Evolutionary conservation across 2,329 filamentous ascomycete species (phyloP).

Genomic region (Fusarium nelsonii): DNA sequence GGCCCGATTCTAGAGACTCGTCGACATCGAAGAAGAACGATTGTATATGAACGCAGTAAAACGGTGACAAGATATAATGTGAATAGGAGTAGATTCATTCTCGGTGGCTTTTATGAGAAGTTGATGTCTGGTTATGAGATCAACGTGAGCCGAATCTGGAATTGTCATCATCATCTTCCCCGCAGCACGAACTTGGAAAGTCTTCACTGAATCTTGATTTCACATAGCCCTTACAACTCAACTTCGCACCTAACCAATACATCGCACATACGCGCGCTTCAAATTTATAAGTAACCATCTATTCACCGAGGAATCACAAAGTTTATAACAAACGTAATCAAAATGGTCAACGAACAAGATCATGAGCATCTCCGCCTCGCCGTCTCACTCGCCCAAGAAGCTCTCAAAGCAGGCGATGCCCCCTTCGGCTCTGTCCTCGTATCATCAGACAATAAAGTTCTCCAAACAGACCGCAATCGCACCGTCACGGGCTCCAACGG

Average conservation of each 20-base stretch:
- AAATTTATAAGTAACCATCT: fast-evolving
- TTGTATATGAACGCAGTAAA: neutral
- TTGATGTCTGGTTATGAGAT: neutral
- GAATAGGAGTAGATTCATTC: neutral
- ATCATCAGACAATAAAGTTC: slow-evolving; percentile 42
- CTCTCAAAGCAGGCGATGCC: slow-evolving; percentile 53
- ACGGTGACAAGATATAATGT: neutral
- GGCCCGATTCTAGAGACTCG: neutral
- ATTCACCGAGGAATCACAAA: neutral
- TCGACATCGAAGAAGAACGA: neutral
- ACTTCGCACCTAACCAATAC: neutral
- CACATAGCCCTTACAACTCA: neutral
- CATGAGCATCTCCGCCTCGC: slow-evolving; percentile 33
- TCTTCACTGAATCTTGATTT: neutral
- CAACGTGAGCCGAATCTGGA: neutral
- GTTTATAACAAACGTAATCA: neutral
- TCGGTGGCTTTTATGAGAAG: neutral
- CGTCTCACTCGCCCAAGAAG: slow-evolving; percentile 52
- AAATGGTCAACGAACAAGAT: slow-evolving; percentile 33
- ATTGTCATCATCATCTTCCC: slow-evolving; percentile 24
- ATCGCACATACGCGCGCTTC: neutral
- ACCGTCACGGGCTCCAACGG: slow-evolving; percentile 47
- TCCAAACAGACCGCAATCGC: slow-evolving; percentile 54
- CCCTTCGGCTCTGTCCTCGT: slow-evolving; percentile 56
- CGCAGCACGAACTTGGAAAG: slow-evolving; percentile 30